Percentiles rank a stretch among this genome's conserved stretches.
Conservation (phyloP, 495 filamentous ascomycete genomes). For the Trichoderma erinaceum region DNA sequence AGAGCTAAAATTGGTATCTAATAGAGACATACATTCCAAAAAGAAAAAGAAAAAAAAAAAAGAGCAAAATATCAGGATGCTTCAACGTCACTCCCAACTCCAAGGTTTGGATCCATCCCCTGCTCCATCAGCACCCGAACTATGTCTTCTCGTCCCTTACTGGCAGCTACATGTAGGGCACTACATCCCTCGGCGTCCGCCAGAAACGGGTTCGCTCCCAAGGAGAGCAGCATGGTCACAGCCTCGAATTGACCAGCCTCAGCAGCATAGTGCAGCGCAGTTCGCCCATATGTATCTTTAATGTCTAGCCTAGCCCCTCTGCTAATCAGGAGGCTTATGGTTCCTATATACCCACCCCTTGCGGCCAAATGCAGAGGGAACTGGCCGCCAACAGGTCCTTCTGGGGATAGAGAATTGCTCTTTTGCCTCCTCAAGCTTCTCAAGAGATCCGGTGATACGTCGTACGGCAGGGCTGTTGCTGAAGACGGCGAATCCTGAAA, state of each 20-base stretch:
- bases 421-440: neutral
- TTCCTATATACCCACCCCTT: neutral
- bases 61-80: neutral
- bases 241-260: conserved; percentile 6
- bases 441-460: neutral
- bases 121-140: conserved; percentile 7
- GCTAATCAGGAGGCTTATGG: neutral
- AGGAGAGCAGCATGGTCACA: neutral
- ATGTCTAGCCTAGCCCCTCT: neutral
- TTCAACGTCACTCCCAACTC: conserved; percentile 2
- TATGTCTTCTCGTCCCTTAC: conserved; percentile 5
- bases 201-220: conserved; percentile 2
- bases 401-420: neutral
- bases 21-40: neutral
- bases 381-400: neutral
- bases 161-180: neutral
- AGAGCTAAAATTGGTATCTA: neutral
- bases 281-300: conserved; percentile 6
- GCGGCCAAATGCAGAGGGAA: conserved; percentile 4
- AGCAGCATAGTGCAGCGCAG: conserved; percentile 3
- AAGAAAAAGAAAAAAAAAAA: neutral
- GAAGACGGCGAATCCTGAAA: conserved; percentile 1
- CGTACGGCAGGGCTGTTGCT: neutral
- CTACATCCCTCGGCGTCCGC: neutral
- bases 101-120: conserved; percentile 10